A percentile compares a stretch with the other conserved stretches of the same genome.
These are phyloP conservation scores for Naganishia sp. DNA, from an alignment of 1,284 basidiomycete genomes.

Conservation along the genomic window DNA sequence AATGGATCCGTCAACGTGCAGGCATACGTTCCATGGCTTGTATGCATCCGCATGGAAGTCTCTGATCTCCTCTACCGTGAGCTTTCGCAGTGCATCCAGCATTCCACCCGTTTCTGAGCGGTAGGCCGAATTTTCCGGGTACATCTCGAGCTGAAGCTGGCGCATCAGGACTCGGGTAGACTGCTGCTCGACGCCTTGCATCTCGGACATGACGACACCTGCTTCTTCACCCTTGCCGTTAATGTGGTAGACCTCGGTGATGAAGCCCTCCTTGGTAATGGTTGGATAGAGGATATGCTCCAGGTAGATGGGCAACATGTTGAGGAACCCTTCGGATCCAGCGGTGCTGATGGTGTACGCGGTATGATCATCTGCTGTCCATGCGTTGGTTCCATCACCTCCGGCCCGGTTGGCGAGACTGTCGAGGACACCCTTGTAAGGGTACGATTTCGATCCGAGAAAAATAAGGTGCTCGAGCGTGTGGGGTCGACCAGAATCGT, in stretches of 20 bases:
- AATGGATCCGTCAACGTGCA: slow-evolving; percentile 59
- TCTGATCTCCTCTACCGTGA: slow-evolving; percentile 87
- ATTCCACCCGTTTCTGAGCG: slow-evolving; percentile 95
- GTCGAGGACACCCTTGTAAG: slow-evolving; percentile 96
- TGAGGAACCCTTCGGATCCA: slow-evolving; percentile 91
- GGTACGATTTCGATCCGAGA: slow-evolving; percentile 90
- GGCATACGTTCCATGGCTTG: slow-evolving; percentile 83
- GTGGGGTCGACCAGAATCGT: slow-evolving; percentile 90
- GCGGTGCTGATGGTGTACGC: slow-evolving; percentile 98
- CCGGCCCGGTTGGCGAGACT: slow-evolving; percentile 96
- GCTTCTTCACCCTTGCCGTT: slow-evolving; percentile 87
- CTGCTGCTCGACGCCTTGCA: slow-evolving; percentile 97
- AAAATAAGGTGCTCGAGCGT: slow-evolving; percentile 93
- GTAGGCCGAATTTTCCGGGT: slow-evolving; percentile 82
- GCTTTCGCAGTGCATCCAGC: slow-evolving; percentile 83
- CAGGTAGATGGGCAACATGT: slow-evolving; percentile 88
- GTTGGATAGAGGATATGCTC: slow-evolving; percentile 98
- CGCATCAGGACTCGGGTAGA: slow-evolving; percentile 87
- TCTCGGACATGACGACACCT: slow-evolving; percentile 96
- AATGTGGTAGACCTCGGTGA: slow-evolving; percentile 94
- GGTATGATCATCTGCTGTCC: slow-evolving; percentile 65
- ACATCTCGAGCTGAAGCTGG: slow-evolving; percentile 75
- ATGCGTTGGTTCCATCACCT: slow-evolving; percentile 80
- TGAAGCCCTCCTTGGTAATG: slow-evolving; percentile 83
- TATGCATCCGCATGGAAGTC: slow-evolving; percentile 90